A percentile compares a stretch with the other conserved stretches of the same genome.
Conservation (phyloP, 345 rosid genomes). For the Euphorbia tirucalli region DNA sequence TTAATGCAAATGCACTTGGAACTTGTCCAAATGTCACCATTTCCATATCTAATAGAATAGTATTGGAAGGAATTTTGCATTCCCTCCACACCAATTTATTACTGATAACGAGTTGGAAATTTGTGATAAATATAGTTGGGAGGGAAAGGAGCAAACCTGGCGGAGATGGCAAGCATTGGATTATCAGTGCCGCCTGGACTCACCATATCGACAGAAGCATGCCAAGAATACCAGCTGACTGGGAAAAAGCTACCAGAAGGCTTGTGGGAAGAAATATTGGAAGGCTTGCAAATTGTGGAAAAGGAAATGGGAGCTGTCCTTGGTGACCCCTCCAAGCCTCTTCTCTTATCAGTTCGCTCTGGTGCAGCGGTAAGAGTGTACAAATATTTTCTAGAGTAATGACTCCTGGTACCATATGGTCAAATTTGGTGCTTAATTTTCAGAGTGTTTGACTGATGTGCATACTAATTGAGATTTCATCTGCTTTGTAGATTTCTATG, state of each 20-base stretch:
- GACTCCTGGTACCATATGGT: not conserved
- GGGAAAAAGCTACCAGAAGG: conserved; percentile 65
- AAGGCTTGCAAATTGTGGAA: conserved; percentile 56
- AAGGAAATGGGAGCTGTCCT: conserved; percentile 75
- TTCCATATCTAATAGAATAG: not conserved
- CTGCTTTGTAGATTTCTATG: conserved; percentile 66
- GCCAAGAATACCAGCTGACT: conserved; percentile 63
- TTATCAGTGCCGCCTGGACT: conserved; percentile 93
- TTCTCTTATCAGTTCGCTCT: conserved; percentile 94
- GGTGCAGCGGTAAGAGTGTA: conserved; percentile 81
- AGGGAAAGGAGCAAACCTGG: conserved; percentile 94
- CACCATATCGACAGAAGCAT: conserved; percentile 93
- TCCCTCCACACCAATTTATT: not conserved
- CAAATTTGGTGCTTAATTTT: not conserved
- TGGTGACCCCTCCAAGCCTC: conserved; percentile 78
- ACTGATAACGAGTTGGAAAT: not conserved
- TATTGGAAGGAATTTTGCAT: not conserved
- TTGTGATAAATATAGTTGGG: conserved; percentile 55
- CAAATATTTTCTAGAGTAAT: not conserved
- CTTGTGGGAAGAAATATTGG: conserved; percentile 75
- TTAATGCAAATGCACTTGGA: too few species aligned
- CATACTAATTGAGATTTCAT: not conserved
- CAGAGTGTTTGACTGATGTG: not conserved
- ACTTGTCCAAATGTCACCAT: too few species aligned
- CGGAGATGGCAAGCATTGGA: conserved; percentile 97